Percentiles rank a stretch among this genome's conserved stretches.
These are phyloP conservation scores for Cladosporium sp. DNA, from an alignment of 2,329 filamentous ascomycete genomes.

Conservation along the genomic window DNA sequence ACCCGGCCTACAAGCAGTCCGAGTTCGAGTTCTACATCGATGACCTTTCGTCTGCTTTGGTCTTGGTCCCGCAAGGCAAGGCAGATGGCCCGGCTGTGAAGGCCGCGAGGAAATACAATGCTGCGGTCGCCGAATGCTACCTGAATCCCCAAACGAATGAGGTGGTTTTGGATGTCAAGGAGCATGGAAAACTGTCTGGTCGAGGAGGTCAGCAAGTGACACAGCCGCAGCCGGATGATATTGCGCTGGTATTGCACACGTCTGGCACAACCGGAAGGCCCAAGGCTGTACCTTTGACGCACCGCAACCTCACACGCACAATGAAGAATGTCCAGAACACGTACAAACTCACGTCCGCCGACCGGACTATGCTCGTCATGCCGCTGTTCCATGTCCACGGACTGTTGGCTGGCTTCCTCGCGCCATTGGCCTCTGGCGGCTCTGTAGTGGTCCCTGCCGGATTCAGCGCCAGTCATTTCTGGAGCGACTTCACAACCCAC, in stretches of 20 bases:
- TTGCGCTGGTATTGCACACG: slow-evolving; percentile 77
- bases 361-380: slow-evolving; percentile 85
- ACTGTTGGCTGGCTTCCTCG: slow-evolving; percentile 76
- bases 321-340: slow-evolving; percentile 80
- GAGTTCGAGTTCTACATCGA: slow-evolving; percentile 93
- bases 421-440: slow-evolving; percentile 68
- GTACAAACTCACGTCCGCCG: slow-evolving; percentile 64
- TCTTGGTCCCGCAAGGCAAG: slow-evolving; percentile 67
- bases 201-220: slow-evolving; percentile 46
- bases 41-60: slow-evolving; percentile 73
- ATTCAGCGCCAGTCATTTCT: slow-evolving; percentile 81
- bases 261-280: slow-evolving; percentile 80
- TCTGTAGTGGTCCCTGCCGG: slow-evolving; percentile 73
- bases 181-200: slow-evolving; percentile 60
- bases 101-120: slow-evolving; percentile 72
- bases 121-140: slow-evolving; percentile 82
- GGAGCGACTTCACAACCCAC: slow-evolving; percentile 68
- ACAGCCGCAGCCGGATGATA: slow-evolving; percentile 64
- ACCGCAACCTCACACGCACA: slow-evolving; percentile 73
- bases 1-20: slow-evolving; percentile 81
- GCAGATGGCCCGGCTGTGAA: slow-evolving; percentile 66
- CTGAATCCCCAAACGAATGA: slow-evolving; percentile 59
- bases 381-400: slow-evolving; percentile 88
- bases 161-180: slow-evolving; percentile 73
- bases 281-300: slow-evolving; percentile 78